A percentile compares a stretch with the other conserved stretches of the same genome.
phyloP scores from a whole-genome alignment of 352 stramenopile species.

The Phytophthora quininea region DNA sequence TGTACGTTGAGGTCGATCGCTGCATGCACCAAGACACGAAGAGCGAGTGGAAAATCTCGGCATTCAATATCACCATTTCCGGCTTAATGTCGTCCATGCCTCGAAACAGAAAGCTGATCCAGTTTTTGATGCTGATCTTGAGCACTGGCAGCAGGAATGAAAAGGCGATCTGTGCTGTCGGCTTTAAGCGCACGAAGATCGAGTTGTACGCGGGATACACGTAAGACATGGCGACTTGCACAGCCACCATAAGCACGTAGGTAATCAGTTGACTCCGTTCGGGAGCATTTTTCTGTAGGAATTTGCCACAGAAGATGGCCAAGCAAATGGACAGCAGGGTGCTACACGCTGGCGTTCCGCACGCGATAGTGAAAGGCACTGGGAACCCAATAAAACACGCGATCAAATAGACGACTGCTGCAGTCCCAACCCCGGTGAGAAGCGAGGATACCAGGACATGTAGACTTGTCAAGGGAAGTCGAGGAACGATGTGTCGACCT shows the following conservation, averaged over 20 bases:
- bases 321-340: slow-evolving; percentile 13
- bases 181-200: slow-evolving; percentile 17
- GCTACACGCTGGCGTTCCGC: slow-evolving; percentile 7
- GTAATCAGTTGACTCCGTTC: slow-evolving; percentile 13
- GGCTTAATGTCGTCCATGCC: slow-evolving; percentile 30
- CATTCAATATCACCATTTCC: slow-evolving; percentile 36
- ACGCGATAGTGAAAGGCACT: slow-evolving; percentile 35
- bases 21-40: slow-evolving; percentile 39
- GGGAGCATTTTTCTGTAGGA: slow-evolving; percentile 10
- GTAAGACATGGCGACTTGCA: slow-evolving; percentile 23
- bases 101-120: slow-evolving; percentile 23
- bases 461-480: slow-evolving; percentile 5
- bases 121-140: slow-evolving; percentile 31
- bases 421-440: slow-evolving; percentile 13
- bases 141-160: slow-evolving; percentile 22
- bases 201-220: slow-evolving; percentile 36
- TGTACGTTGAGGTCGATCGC: slow-evolving; percentile 17
- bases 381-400: slow-evolving; percentile 29
- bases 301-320: slow-evolving; percentile 8
- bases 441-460: slow-evolving; percentile 18
- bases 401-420: slow-evolving; percentile 7
- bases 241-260: slow-evolving; percentile 18
- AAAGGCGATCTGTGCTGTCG: slow-evolving; percentile 12
- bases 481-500: slow-evolving; percentile 22
- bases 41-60: slow-evolving; percentile 31